phyloP scores from a whole-genome alignment of 805 yeast species.

The Pichia ethanolica region DNA sequence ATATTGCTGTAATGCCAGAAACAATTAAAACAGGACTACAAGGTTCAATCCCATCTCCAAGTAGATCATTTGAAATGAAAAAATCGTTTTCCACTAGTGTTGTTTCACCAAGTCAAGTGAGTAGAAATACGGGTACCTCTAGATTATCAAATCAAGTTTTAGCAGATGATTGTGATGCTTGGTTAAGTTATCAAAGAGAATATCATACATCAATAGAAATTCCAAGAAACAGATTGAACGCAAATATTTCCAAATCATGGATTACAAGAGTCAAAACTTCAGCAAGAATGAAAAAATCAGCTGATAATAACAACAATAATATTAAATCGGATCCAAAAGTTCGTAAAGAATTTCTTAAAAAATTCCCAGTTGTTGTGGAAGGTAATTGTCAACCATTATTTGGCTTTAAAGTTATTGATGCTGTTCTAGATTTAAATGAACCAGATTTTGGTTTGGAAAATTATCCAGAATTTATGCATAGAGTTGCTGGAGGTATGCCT shows the following conservation, averaged over 20 bases:
- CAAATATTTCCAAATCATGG: slow-evolving; percentile 29
- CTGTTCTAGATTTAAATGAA: slow-evolving; percentile 39
- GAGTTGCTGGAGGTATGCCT: slow-evolving; percentile 47
- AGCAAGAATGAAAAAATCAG: slow-evolving; percentile 4
- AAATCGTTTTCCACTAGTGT: slow-evolving; percentile 5
- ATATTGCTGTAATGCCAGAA: slow-evolving; percentile 8
- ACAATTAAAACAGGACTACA: neutral
- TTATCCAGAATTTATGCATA: slow-evolving; percentile 35
- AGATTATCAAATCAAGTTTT: slow-evolving; percentile 15
- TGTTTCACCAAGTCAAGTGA: neutral
- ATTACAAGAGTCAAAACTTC: slow-evolving; percentile 18
- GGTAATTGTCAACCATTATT: slow-evolving; percentile 44
- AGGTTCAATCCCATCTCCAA: neutral
- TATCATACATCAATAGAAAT: slow-evolving; percentile 18
- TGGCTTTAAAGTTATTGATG: slow-evolving; percentile 40
- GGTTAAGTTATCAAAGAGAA: slow-evolving; percentile 16
- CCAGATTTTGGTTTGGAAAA: slow-evolving; percentile 47
- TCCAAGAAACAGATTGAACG: slow-evolving; percentile 21
- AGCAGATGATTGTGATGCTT: slow-evolving; percentile 19
- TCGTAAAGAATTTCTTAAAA: slow-evolving; percentile 18
- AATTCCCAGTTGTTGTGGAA: slow-evolving; percentile 23
- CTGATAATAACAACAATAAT: slow-evolving; percentile 3
- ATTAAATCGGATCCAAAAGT: slow-evolving; percentile 22
- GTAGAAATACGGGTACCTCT: slow-evolving; percentile 8
- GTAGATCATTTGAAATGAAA: neutral